A percentile compares a stretch with the other conserved stretches of the same genome.
Evolutionary conservation across 257 asterid genomes (phyloP).

Genomic region (Dorcoceras hygrometricum): DNA sequence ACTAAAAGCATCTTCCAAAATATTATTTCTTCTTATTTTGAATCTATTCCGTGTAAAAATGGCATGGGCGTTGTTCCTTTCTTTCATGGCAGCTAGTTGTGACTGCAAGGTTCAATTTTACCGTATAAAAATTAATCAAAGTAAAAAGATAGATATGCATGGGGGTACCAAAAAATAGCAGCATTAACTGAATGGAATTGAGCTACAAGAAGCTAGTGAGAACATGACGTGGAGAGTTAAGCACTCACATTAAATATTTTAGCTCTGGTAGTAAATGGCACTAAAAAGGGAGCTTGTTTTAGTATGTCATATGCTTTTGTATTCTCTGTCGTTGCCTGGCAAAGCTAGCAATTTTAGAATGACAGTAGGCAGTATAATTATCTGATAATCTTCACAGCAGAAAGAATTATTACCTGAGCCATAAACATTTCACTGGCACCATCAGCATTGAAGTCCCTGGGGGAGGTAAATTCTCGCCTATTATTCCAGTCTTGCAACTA

Average conservation of each 20-base stretch:
- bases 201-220: conserved; percentile 18
- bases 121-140: conserved; percentile 13
- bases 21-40: conserved; percentile 84
- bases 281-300: conserved; percentile 92
- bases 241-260: conserved; percentile 82
- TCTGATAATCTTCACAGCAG: conserved; percentile 21
- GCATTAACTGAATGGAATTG: neutral
- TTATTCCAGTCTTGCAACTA: conserved; percentile 99
- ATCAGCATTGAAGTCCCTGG: conserved; percentile 91
- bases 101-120: conserved; percentile 54
- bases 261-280: conserved; percentile 95
- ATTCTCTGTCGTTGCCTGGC: conserved; percentile 76
- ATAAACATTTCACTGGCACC: conserved; percentile 82
- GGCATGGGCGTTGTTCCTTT: conserved; percentile 49
- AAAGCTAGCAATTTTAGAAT: conserved; percentile 28
- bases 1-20: conserved; percentile 86
- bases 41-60: conserved; percentile 63
- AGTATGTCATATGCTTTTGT: conserved; percentile 81
- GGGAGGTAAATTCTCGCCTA: conserved; percentile 82
- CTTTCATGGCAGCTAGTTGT: conserved; percentile 66
- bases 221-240: conserved; percentile 21
- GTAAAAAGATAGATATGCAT: conserved; percentile 16
- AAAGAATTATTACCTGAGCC: conserved; percentile 61
- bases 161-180: conserved; percentile 15
- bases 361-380: conserved; percentile 4